Percentiles rank a stretch among this genome's conserved stretches.
These are phyloP conservation scores for Entophlyctis helioformis DNA, from an alignment of 192 early-diverging fungal genomes.

Conservation along the genomic window DNA sequence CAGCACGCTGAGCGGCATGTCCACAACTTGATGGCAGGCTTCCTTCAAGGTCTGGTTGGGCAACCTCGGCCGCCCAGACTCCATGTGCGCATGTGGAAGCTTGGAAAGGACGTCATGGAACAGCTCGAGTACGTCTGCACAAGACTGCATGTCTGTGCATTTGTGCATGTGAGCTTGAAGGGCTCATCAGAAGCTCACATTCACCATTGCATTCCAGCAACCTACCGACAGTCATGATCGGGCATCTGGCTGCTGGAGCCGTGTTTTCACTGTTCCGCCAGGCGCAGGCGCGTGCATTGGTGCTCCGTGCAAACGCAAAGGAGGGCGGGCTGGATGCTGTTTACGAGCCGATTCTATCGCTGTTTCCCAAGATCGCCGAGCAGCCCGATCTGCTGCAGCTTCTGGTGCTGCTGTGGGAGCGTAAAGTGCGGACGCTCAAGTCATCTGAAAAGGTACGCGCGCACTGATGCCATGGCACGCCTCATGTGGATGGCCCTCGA, in stretches of 20 bases:
- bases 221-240: slow-evolving; percentile 26
- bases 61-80: slow-evolving; percentile 21
- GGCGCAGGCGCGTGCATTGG: slow-evolving; percentile 22
- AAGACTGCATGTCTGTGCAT: not conserved
- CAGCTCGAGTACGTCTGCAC: slow-evolving; percentile 27
- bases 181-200: too few species aligned
- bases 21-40: slow-evolving; percentile 3
- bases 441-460: slow-evolving; percentile 12
- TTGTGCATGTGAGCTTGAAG: not conserved
- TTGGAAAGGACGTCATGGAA: slow-evolving; percentile 17
- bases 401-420: slow-evolving; percentile 25
- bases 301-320: slow-evolving; percentile 9
- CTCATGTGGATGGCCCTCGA: not conserved
- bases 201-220: slow-evolving; percentile 8
- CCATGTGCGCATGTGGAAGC: slow-evolving; percentile 30
- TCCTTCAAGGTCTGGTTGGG: slow-evolving; percentile 15
- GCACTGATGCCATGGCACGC: not conserved
- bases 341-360: slow-evolving; percentile 19
- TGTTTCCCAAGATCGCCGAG: slow-evolving; percentile 24
- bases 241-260: slow-evolving; percentile 16
- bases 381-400: slow-evolving; percentile 26
- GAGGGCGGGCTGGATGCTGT: slow-evolving; percentile 1
- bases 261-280: slow-evolving; percentile 29
- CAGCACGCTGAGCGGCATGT: not conserved
- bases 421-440: slow-evolving; percentile 10